Evolutionary conservation across 2,329 filamentous ascomycete species (phyloP).

Genomic region (Xylaria sp.): DNA sequence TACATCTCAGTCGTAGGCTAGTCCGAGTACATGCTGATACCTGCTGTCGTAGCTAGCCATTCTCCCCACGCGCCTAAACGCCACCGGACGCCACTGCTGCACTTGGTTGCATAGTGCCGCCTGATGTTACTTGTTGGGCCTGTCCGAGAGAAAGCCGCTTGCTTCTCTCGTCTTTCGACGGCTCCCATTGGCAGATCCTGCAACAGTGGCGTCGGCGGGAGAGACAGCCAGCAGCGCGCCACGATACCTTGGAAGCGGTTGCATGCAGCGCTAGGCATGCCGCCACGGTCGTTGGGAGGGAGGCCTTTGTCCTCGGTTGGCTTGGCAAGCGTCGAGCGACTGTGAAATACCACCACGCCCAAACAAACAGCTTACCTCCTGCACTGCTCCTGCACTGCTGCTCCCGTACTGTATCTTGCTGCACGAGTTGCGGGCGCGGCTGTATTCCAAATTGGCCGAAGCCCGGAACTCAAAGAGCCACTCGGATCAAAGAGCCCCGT

Average conservation of each 20-base stretch:
- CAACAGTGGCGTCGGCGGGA: constrained; percentile 26
- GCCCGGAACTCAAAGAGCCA: constrained; percentile 10
- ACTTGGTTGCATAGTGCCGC: constrained; percentile 14
- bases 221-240: constrained; percentile 17
- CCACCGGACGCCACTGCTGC: constrained; percentile 16
- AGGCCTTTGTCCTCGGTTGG: neutral
- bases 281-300: constrained; percentile 13
- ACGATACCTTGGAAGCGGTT: constrained; percentile 15
- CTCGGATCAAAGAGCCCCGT: constrained; percentile 17
- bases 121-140: neutral
- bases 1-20: too few relatives aligned
- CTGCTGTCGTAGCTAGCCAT: neutral
- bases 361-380: too few relatives aligned
- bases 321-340: neutral
- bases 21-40: too few relatives aligned
- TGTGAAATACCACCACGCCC: too few relatives aligned
- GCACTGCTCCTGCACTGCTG: too few relatives aligned
- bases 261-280: constrained; percentile 22
- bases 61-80: constrained; percentile 14
- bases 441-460: constrained; percentile 27
- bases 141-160: neutral
- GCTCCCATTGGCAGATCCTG: constrained; percentile 21
- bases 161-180: constrained; percentile 6
- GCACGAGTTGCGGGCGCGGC: constrained; percentile 14
- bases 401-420: constrained; percentile 3